Conservation (phyloP, 208 protist genomes). For the Blechomonas ayalai region DNA sequence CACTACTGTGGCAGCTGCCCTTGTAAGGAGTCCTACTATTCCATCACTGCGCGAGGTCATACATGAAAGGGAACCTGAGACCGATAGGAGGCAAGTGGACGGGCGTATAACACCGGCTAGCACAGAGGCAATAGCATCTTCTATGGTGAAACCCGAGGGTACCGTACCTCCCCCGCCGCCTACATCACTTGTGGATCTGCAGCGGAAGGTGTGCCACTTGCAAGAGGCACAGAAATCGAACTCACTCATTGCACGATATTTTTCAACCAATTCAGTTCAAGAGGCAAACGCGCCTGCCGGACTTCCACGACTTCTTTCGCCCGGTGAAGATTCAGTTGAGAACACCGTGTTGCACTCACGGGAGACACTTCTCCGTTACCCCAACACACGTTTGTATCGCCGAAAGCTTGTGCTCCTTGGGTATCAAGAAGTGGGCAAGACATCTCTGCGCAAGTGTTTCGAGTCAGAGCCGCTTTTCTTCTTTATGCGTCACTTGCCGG, state of each 20-base stretch:
- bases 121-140: too few species aligned
- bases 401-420: constrained; percentile 82
- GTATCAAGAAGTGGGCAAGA: constrained; percentile 88
- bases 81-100: too few species aligned
- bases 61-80: too few species aligned
- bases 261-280: constrained; percentile 31
- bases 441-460: constrained; percentile 84
- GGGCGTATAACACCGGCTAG: too few species aligned
- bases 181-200: constrained; percentile 33
- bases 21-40: too few species aligned
- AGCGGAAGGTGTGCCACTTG: constrained; percentile 37
- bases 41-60: too few species aligned
- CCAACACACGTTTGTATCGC: constrained; percentile 54
- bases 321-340: constrained; percentile 5
- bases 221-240: constrained; percentile 19
- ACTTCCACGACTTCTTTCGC: constrained; percentile 2
- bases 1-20: too few species aligned
- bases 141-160: neutral
- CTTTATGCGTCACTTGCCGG: constrained; percentile 65
- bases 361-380: constrained; percentile 25
- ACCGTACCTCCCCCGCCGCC: constrained; percentile 3
- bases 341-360: constrained; percentile 6
- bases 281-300: too few species aligned
- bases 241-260: constrained; percentile 44
- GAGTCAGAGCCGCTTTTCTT: constrained; percentile 80